phyloP scores from a whole-genome alignment of 2,329 filamentous ascomycete genomes.

The Fusarium sp. region DNA sequence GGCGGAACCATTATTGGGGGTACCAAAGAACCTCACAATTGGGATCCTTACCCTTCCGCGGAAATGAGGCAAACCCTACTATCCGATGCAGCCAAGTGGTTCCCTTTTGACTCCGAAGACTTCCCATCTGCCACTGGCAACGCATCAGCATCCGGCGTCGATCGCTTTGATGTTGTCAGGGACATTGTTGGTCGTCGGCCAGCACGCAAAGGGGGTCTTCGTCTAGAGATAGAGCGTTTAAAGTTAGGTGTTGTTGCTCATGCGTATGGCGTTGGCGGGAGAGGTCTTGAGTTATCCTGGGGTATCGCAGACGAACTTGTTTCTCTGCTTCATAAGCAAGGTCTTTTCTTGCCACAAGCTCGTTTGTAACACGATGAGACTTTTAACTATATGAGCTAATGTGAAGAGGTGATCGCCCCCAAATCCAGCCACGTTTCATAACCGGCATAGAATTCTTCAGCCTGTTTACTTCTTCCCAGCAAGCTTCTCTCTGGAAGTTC shows the following conservation, averaged over 20 bases:
- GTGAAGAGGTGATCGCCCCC: not conserved
- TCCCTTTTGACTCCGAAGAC: not conserved
- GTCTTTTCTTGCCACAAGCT: not conserved
- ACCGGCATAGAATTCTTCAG: not conserved
- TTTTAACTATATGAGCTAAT: too few species aligned
- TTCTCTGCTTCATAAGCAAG: not conserved
- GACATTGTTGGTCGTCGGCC: slow-evolving; percentile 7
- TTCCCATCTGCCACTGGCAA: accelerated
- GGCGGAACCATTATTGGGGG: not conserved
- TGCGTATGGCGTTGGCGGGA: slow-evolving; percentile 4
- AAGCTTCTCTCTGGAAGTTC: not conserved
- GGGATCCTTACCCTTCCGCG: not conserved
- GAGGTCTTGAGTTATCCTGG: slow-evolving; percentile 8
- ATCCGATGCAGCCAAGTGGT: not conserved
- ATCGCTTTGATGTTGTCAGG: not conserved
- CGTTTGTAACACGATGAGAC: too few species aligned
- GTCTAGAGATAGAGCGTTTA: not conserved
- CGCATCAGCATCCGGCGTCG: too few species aligned
- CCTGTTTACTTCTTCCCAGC: not conserved
- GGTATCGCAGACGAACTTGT: not conserved
- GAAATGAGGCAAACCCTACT: not conserved
- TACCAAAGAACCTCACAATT: not conserved
- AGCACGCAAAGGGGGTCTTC: not conserved
- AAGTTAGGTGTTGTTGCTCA: not conserved
- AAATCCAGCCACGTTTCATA: not conserved